Conservation (phyloP, 352 stramenopile genomes). For the Phytophthora citrophthora region DNA sequence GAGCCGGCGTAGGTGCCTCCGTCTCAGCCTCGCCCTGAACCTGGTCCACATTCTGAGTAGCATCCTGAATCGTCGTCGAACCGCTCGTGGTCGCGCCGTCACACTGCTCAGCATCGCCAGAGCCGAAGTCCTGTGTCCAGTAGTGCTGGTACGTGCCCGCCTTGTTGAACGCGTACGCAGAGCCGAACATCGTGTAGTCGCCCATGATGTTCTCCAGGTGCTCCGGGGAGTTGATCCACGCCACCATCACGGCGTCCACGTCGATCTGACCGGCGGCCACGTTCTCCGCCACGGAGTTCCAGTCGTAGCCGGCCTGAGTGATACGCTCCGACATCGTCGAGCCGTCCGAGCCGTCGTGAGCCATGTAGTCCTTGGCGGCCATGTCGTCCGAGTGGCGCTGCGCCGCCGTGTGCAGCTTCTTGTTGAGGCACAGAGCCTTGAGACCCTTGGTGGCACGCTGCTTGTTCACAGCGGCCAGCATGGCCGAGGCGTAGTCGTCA, state of each 20-base stretch:
- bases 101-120: slow-evolving; percentile 37
- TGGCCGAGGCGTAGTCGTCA: slow-evolving; percentile 10
- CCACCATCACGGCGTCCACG: slow-evolving; percentile 43
- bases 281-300: slow-evolving; percentile 46
- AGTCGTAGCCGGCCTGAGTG: slow-evolving; percentile 48
- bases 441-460: slow-evolving; percentile 48
- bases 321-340: slow-evolving; percentile 49
- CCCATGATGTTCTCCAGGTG: slow-evolving; percentile 48
- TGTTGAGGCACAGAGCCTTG: slow-evolving; percentile 44
- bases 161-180: slow-evolving; percentile 39
- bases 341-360: slow-evolving; percentile 47
- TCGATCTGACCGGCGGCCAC: slow-evolving; percentile 39
- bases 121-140: slow-evolving; percentile 71
- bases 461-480: slow-evolving; percentile 48
- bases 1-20: slow-evolving; percentile 7
- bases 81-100: slow-evolving; percentile 12
- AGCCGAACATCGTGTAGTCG: slow-evolving; percentile 48
- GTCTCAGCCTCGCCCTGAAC: slow-evolving; percentile 22
- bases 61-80: slow-evolving; percentile 17
- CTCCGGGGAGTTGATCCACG: slow-evolving; percentile 46
- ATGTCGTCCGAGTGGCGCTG: slow-evolving; percentile 47
- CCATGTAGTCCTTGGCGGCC: slow-evolving; percentile 56
- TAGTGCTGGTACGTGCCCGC: slow-evolving; percentile 46
- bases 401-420: slow-evolving; percentile 32
- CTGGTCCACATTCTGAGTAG: slow-evolving; percentile 22